phyloP scores from a whole-genome alignment of 2,329 filamentous ascomycete species.

The Botryotinia narcissicola region DNA sequence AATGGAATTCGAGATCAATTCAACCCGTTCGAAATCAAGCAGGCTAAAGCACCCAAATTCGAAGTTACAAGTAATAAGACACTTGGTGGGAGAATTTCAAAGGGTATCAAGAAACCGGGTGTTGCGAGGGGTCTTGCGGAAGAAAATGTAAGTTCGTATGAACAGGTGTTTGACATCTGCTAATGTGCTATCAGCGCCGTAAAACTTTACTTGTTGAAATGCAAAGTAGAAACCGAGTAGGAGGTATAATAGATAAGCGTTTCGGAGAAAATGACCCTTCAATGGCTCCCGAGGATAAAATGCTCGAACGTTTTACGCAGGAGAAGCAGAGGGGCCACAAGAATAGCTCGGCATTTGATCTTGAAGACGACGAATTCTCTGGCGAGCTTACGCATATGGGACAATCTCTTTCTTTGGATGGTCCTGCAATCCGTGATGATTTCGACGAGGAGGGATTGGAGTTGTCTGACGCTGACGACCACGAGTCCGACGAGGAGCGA shows the following conservation, averaged over 20 bases:
- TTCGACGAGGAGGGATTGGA: constrained; percentile 75
- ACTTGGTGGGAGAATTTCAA: constrained; percentile 50
- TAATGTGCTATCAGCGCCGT: constrained; percentile 25
- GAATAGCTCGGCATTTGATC: constrained; percentile 79
- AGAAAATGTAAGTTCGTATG: constrained; percentile 60
- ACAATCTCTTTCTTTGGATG: constrained; percentile 65
- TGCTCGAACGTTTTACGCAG: constrained; percentile 83
- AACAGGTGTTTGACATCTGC: neutral
- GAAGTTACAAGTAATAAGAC: constrained; percentile 69
- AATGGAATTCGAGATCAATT: constrained; percentile 90
- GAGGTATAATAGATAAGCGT: constrained; percentile 86
- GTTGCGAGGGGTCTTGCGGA: constrained; percentile 84
- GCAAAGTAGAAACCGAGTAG: constrained; percentile 84
- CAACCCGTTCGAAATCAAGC: constrained; percentile 95
- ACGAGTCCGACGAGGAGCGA: constrained; percentile 53
- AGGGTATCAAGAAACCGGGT: constrained; percentile 68
- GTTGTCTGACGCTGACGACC: constrained; percentile 55
- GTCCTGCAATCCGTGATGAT: constrained; percentile 59
- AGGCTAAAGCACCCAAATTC: constrained; percentile 76
- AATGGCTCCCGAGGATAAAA: constrained; percentile 90
- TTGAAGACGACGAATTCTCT: constrained; percentile 76
- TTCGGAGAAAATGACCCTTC: constrained; percentile 95
- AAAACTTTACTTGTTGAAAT: constrained; percentile 55
- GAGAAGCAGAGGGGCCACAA: constrained; percentile 81
- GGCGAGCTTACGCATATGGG: constrained; percentile 80